phyloP scores from a whole-genome alignment of 2,329 filamentous ascomycete species.

The Ophiobolus disseminans region DNA sequence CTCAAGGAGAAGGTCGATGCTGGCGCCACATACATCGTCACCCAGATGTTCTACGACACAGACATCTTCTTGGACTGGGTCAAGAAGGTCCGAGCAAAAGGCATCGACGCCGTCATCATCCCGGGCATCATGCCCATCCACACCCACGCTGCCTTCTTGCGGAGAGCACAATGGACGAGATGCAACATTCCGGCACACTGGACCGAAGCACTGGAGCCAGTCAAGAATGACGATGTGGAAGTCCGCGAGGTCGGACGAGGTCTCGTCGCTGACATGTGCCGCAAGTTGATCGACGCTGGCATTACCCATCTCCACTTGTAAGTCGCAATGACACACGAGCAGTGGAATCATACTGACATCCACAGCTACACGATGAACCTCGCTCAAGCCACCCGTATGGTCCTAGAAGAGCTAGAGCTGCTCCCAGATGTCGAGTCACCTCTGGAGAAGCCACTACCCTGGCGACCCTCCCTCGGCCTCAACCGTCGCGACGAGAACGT shows the following conservation, averaged over 20 bases:
- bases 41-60: constrained; percentile 99
- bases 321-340: constrained; percentile 25
- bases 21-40: constrained; percentile 91
- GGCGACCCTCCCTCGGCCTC: constrained; percentile 91
- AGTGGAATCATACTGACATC: constrained; percentile 11
- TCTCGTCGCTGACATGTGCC: constrained; percentile 88
- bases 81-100: constrained; percentile 80
- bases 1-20: constrained; percentile 97
- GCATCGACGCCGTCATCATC: constrained; percentile 83
- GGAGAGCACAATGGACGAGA: constrained; percentile 90
- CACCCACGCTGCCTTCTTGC: constrained; percentile 90
- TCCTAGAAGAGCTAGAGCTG: constrained; percentile 87
- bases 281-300: constrained; percentile 80
- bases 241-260: constrained; percentile 89
- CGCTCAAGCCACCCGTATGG: constrained; percentile 89
- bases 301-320: constrained; percentile 90
- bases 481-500: constrained; percentile 93
- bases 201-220: constrained; percentile 81
- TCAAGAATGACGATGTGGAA: constrained; percentile 95
- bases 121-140: constrained; percentile 93
- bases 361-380: constrained; percentile 94
- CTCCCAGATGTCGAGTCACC: constrained; percentile 79
- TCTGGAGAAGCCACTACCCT: constrained; percentile 88
- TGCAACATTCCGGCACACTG: constrained; percentile 82
- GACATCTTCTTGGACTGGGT: constrained; percentile 96